Base-by-base conservation (phyloP, 176 grass and related monocot species). In the Eragrostis curvula region DNA sequence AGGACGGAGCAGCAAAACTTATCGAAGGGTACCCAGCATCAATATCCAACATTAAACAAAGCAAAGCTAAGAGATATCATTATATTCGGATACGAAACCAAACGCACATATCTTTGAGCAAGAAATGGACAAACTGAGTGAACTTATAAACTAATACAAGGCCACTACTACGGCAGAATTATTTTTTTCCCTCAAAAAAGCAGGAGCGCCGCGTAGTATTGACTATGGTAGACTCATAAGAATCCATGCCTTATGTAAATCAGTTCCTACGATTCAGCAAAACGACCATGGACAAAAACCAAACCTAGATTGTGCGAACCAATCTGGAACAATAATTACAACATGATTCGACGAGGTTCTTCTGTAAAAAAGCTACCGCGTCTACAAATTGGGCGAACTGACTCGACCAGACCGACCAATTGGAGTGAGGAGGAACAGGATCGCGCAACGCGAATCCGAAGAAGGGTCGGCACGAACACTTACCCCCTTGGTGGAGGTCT, bases 401-500 rank as follows among this genome's bases (percentile, higher is more conserved):
- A 10, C 23, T 57, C 21, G 55, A 23, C 20, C 55, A 57, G 52
- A 6, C 16, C 52, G 52, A 55, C 52, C 21, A 21, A 21, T 0
- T 14, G 1, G 66, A 45, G 66, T 39, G 5, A 28, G 7, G 29
- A 67, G 69, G 49, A 80, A n/a, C n/a, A n/a, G n/a, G 49, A 45
- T 80, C n/a, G 23, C 57, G 48, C 75, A 28, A 49, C 15, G 16
- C 2, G 6, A 52, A 21, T 8, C 30, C 0, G 8, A 2, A 41
- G 9, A 36, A 68, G 18, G 13, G 58, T 43, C 1, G 30, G 18
- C 23, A 32, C 53, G 64, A 9, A 1, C 2, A 57, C 72, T 27
- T 85, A 95, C 93, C 85, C 93, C 93, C 43, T 95, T 95, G 85
- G 93, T 95, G 78, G 93, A 95, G 49, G 87, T 83, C 79, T 95